Conservation (phyloP, 208 protist genomes). For the Novymonas esmeraldas region DNA sequence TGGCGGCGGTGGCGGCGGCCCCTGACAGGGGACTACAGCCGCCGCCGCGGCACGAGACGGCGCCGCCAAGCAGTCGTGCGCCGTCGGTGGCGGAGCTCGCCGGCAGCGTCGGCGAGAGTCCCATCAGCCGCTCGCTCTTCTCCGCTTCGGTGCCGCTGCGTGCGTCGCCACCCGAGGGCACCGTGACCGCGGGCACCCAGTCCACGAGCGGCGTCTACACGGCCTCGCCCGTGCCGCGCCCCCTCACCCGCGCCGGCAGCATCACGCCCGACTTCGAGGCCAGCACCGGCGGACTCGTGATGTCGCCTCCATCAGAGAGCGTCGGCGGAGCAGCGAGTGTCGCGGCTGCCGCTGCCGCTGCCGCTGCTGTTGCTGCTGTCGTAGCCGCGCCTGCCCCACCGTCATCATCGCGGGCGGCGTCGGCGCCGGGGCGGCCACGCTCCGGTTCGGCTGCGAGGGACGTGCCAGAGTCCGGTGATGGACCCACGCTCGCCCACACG, state of each 20-base stretch:
- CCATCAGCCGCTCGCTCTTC: conserved; percentile 3
- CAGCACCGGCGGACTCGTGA: neutral
- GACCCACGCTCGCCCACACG: neutral
- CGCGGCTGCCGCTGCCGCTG: neutral
- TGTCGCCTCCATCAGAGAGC: neutral
- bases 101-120: neutral
- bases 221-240: neutral
- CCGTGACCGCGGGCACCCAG: neutral
- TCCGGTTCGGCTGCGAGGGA: neutral
- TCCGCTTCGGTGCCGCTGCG: neutral
- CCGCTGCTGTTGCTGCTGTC: neutral
- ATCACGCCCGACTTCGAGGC: neutral
- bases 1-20: too few species aligned
- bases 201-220: neutral
- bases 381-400: conserved; percentile 1
- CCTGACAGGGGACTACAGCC: too few species aligned
- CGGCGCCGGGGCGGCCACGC: neutral
- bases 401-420: neutral
- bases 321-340: neutral
- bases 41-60: neutral
- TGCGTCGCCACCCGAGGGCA: conserved; percentile 1
- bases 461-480: neutral
- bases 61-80: too few species aligned
- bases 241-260: conserved; percentile 7
- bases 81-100: neutral